Base-by-base conservation (phyloP, 352 stramenopile genomes). In the Pythium sukuiense region DNA sequence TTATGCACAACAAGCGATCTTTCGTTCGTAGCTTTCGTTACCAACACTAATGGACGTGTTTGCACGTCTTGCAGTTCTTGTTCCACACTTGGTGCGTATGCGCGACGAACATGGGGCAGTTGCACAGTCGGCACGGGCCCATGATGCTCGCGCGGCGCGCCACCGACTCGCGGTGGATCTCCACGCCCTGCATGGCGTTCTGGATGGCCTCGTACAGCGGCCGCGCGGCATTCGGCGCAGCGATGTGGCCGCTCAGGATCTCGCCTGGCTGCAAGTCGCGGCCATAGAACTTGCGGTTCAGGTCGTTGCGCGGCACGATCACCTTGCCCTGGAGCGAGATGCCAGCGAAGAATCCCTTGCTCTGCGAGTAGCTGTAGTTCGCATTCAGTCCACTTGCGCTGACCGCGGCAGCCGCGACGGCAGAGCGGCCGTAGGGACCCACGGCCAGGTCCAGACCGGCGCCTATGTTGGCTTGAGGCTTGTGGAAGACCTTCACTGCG, bases 281-380 rank as follows among this genome's bases (percentile, higher is more conserved):
- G 24, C 92, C 92, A 72, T 98, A 98, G 73, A 98, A 98, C 39
- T 96, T 97, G 73, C 92, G 90, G 77, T 98, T 98, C 58, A 96
- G 87, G 43, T 96, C 79, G 20, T 91, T 76, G 5, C 95, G 79
- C 26, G 83, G 87, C 11, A 85, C 84, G 64, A 98, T 90, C 7
- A 98, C 73, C 27, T 90, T 89, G 27, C 95, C 95, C 64, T 97
- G 88, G 45, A 98, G 73, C 3, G 88, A 97, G 56, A 98, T 86
- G 26, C 93, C 95, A 2, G 87, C 90, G 66, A 97, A 98, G 3
- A 98, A 73, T 6, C 95, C 95, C 48, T 94, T 92, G 56, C 81
- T 95, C 32, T 98, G 80, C 37, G 80, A 94, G 66, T 98, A 98
- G 45, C 90, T 97, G 74, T 97, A 98, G 69, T 98, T 98, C 0